Conservation (phyloP, 192 early-diverging fungal species). For the Coemansia sp. region DNA sequence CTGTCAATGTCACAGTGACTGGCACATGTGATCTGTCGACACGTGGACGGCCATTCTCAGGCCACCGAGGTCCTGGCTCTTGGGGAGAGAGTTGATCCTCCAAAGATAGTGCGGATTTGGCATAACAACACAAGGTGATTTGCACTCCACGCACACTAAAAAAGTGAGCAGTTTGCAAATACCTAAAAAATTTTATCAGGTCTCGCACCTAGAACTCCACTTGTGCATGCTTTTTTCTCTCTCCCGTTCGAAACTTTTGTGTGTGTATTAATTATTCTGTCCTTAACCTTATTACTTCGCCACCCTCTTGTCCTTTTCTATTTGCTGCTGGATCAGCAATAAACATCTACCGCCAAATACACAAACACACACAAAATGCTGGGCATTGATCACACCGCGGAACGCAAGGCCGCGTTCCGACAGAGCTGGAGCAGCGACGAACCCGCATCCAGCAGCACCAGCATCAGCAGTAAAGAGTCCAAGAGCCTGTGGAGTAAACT, state of each 20-base stretch:
- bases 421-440: constrained; percentile 55
- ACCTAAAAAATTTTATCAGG: not conserved
- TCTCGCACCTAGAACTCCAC: not conserved
- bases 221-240: not conserved
- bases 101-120: too few species aligned
- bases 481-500: constrained; percentile 44
- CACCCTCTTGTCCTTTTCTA: not conserved
- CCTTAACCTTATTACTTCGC: not conserved
- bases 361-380: constrained; percentile 9
- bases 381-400: constrained; percentile 3
- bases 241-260: not conserved
- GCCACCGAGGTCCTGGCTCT: not conserved
- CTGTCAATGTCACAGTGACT: not conserved
- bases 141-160: not conserved
- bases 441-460: constrained; percentile 38
- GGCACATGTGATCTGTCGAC: constrained; percentile 1
- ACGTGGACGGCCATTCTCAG: not conserved
- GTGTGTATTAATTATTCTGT: constrained; percentile 2
- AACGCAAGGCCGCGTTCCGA: constrained; percentile 9
- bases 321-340: constrained; percentile 7
- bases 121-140: not conserved
- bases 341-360: not conserved
- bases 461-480: constrained; percentile 25
- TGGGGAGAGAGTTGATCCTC: too few species aligned
- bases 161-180: not conserved